Evolutionary conservation across 2,329 filamentous ascomycete genomes (phyloP).

Genomic region (Penicillium decumbens): DNA sequence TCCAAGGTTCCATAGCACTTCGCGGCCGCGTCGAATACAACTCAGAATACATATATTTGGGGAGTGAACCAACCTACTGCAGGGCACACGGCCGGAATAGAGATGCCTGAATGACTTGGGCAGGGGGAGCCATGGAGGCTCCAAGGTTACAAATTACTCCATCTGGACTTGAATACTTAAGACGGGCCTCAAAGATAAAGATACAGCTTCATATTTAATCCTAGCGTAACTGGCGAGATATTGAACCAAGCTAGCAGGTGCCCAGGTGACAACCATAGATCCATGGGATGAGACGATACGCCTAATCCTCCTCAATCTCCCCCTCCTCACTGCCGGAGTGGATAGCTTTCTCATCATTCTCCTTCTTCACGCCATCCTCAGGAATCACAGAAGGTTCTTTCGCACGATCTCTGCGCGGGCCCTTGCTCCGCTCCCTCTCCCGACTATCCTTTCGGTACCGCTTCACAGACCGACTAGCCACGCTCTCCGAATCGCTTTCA

Average conservation of each 20-base stretch:
- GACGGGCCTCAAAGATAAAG: not conserved
- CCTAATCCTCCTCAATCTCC: slow-evolving; percentile 78
- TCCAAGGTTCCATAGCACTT: not conserved
- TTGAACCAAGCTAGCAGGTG: not conserved
- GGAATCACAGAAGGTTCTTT: slow-evolving; percentile 39
- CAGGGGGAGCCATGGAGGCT: too few relatives aligned
- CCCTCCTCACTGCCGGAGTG: slow-evolving; percentile 94
- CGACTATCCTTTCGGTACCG: slow-evolving; percentile 42
- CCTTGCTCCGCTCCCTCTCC: slow-evolving; percentile 35
- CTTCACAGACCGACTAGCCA: slow-evolving; percentile 60
- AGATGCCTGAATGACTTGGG: too few relatives aligned
- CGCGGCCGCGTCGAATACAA: slow-evolving; percentile 71
- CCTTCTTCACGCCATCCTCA: slow-evolving; percentile 34
- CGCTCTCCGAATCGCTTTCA: slow-evolving; percentile 68
- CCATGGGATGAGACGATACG: not conserved
- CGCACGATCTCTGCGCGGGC: slow-evolving; percentile 54
- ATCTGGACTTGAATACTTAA: not conserved
- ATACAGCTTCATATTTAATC: not conserved
- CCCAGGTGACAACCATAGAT: not conserved
- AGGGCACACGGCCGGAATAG: too few relatives aligned
- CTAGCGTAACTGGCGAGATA: not conserved
- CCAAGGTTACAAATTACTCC: not conserved
- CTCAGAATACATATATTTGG: slow-evolving; percentile 54
- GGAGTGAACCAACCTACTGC: too few relatives aligned
- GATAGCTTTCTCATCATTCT: slow-evolving; percentile 50